Conservation (phyloP, 768 basidiomycete genomes). For the Austroboletus eburneus region DNA sequence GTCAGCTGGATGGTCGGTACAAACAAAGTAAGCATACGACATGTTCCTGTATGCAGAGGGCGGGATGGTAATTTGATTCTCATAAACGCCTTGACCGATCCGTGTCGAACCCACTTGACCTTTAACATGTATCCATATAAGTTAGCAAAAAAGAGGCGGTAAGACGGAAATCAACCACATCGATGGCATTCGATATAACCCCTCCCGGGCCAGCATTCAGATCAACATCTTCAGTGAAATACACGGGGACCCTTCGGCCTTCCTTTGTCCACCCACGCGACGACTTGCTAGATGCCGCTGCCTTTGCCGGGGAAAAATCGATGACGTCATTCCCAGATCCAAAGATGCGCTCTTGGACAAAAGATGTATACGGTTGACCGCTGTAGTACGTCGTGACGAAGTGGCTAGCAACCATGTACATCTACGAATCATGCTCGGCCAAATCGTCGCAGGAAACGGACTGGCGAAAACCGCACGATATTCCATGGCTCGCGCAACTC, state of each 20-base stretch:
- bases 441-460: not conserved
- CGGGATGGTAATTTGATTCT: constrained; percentile 34
- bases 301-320: constrained; percentile 37
- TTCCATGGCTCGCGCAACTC: constrained; percentile 38
- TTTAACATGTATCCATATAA: constrained; percentile 11
- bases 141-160: no score
- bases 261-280: constrained; percentile 32
- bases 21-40: constrained; percentile 31
- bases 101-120: constrained; percentile 38
- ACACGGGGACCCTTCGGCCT: constrained; percentile 33
- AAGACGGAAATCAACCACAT: constrained; percentile 34
- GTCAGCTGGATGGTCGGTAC: constrained; percentile 1
- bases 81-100: constrained; percentile 31
- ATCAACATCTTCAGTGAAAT: constrained; percentile 26
- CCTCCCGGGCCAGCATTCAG: constrained; percentile 39
- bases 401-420: constrained; percentile 35
- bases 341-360: constrained; percentile 41
- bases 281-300: constrained; percentile 28
- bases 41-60: constrained; percentile 23
- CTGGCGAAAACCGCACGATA: constrained; percentile 17
- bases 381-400: constrained; percentile 33
- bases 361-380: constrained; percentile 33
- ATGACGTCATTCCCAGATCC: constrained; percentile 36
- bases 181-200: constrained; percentile 38
- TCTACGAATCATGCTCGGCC: constrained; percentile 23